These are phyloP conservation scores for Suillus tomentosus DNA, from an alignment of 768 basidiomycete species.

Conservation along the genomic window DNA sequence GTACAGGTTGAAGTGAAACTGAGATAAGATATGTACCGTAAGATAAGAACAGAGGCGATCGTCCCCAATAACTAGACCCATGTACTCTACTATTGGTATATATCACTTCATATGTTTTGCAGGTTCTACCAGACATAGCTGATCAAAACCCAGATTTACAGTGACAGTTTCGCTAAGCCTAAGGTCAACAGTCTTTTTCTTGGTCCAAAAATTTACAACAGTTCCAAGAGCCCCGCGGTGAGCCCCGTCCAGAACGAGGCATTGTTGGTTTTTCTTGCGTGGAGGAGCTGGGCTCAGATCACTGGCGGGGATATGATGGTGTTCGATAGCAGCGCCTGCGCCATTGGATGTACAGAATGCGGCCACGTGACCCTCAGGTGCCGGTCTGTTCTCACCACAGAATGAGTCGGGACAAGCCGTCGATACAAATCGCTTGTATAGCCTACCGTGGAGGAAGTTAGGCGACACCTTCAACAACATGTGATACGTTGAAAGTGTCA, in stretches of 20 bases:
- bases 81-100: background rate
- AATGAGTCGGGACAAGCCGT: background rate
- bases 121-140: background rate
- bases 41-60: too few relatives aligned
- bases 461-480: background rate
- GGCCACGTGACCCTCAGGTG: background rate
- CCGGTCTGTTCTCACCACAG: background rate
- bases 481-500: background rate
- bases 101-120: background rate
- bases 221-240: background rate
- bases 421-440: background rate
- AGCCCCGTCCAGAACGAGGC: background rate
- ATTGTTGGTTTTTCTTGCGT: background rate
- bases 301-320: background rate
- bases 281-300: background rate
- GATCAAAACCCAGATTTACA: background rate
- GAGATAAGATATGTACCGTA: too few relatives aligned
- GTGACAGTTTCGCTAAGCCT: background rate
- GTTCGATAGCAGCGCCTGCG: background rate
- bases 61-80: too few relatives aligned
- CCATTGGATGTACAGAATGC: background rate
- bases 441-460: background rate
- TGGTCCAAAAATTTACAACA: background rate
- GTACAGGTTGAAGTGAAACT: too few relatives aligned
- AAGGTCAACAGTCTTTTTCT: background rate